A percentile compares a stretch with the other conserved stretches of the same genome.
Conservation (phyloP, 2,329 filamentous ascomycete genomes). For the Tolypocladium inflatum region DNA sequence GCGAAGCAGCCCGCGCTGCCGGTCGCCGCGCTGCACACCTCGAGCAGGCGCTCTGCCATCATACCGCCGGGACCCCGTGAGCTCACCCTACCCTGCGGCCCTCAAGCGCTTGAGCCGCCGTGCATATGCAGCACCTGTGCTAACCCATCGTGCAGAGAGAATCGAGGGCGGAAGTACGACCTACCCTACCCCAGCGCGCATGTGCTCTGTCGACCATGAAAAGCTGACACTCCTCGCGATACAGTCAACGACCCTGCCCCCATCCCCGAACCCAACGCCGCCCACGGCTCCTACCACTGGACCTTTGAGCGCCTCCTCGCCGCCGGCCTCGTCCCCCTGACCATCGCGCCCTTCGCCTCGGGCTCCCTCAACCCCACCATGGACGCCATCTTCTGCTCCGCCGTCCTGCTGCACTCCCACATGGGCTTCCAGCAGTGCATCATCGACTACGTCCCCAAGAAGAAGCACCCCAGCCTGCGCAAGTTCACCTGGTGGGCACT, state of each 20-base stretch:
- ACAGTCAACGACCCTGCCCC: conserved; percentile 79
- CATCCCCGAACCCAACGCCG: conserved; percentile 60
- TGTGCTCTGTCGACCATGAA: not conserved
- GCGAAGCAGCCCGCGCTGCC: conserved; percentile 31
- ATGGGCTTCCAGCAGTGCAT: conserved; percentile 88
- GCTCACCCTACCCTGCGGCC: conserved; percentile 15
- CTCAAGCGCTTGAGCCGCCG: not conserved
- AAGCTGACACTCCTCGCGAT: conserved; percentile 2
- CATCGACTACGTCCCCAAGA: conserved; percentile 80
- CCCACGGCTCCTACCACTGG: conserved; percentile 98
- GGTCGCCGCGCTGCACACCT: conserved; percentile 80
- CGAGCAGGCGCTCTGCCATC: conserved; percentile 65
- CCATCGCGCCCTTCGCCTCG: conserved; percentile 82
- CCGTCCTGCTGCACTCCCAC: conserved; percentile 86
- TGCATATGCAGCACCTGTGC: conserved; percentile 13
- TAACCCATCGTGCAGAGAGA: conserved; percentile 49
- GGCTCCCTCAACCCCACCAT: conserved; percentile 82
- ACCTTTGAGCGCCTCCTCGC: conserved; percentile 84
- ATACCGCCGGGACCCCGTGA: conserved; percentile 80
- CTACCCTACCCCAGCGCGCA: not conserved
- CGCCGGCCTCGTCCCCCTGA: conserved; percentile 74
- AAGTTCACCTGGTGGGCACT: conserved; percentile 68
- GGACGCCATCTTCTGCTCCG: conserved; percentile 76
- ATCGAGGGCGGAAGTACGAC: conserved; percentile 64
- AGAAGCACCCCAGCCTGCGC: conserved; percentile 57